Evolutionary conservation across 192 early-diverging fungal genomes (phyloP).

Genomic region (Allomyces arbusculus): DNA sequence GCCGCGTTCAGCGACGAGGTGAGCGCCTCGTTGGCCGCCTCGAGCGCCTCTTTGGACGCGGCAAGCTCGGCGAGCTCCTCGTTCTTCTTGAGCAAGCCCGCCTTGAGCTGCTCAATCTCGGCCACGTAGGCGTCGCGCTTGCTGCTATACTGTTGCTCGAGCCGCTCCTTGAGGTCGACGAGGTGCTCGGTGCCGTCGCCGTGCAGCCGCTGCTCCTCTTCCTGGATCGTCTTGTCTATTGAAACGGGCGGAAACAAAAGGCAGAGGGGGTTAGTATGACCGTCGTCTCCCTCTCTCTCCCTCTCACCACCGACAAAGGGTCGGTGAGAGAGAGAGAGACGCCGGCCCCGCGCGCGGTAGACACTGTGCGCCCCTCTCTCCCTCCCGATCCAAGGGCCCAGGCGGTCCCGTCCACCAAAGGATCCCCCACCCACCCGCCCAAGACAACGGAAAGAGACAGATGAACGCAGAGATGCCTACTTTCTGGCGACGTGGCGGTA

Average conservation of each 20-base stretch:
- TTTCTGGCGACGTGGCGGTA: no score
- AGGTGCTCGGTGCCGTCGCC: constrained; percentile 14
- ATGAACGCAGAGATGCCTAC: no score
- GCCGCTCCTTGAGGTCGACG: constrained; percentile 27
- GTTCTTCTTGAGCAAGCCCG: constrained; percentile 41
- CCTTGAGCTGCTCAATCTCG: constrained; percentile 50
- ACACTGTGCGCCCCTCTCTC: no score
- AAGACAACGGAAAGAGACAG: no score
- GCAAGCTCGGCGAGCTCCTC: constrained; percentile 42
- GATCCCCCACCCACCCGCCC: no score
- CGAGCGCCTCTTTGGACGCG: constrained; percentile 35
- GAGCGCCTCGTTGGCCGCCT: constrained; percentile 35
- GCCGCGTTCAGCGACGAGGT: constrained; percentile 9
- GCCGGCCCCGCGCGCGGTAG: no score
- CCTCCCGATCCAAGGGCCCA: no score
- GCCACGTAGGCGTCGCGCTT: constrained; percentile 54
- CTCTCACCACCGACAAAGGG: no score
- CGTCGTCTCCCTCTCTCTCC: no score
- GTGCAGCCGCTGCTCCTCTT: constrained; percentile 21
- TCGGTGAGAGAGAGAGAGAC: no score
- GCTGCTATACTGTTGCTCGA: constrained; percentile 63
- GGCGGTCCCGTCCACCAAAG: no score
- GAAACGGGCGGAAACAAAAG: background rate
- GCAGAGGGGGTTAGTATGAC: background rate
- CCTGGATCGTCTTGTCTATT: constrained; percentile 51